These are phyloP conservation scores for Tagetes erecta DNA, from an alignment of 129 eudicot genomes.

Conservation along the genomic window DNA sequence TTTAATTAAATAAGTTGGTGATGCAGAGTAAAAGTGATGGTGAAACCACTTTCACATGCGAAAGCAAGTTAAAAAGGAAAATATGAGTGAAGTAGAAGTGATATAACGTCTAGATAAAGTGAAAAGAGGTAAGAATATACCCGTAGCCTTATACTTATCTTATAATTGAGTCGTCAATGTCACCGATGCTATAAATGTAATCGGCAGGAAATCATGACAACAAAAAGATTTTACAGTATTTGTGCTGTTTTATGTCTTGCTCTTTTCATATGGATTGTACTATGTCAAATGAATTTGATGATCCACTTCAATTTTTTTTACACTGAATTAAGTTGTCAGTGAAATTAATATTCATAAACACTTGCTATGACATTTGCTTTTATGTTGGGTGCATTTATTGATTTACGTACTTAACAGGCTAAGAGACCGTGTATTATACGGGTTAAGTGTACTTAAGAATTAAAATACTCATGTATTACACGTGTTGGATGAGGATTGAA, in stretches of 20 bases:
- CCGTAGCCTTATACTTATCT: background rate
- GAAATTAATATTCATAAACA: slow-evolving; percentile 20
- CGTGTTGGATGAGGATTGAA: no score
- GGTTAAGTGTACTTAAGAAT: no score
- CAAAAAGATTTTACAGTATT: background rate
- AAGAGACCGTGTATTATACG: no score
- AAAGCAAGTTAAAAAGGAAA: no score
- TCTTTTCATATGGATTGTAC: slow-evolving; percentile 23
- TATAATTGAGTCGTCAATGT: background rate
- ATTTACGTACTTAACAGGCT: no score
- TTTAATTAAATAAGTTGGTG: no score
- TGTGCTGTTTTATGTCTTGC: background rate
- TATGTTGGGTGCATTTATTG: slow-evolving; percentile 34
- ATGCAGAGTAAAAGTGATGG: no score
- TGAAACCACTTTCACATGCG: no score
- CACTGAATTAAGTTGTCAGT: slow-evolving; percentile 40
- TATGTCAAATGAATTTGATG: slow-evolving; percentile 27
- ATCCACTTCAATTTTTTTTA: slow-evolving; percentile 28
- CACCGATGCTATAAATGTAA: background rate
- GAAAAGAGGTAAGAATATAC: no score
- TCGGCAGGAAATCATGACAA: background rate
- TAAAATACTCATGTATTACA: no score
- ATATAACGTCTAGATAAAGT: no score
- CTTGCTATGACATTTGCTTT: slow-evolving; percentile 20
- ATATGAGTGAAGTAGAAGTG: no score